Percentiles rank a stretch among this genome's conserved stretches.
Evolutionary conservation across 306 rosid genomes (phyloP).

Genomic region (Vigna angularis): DNA sequence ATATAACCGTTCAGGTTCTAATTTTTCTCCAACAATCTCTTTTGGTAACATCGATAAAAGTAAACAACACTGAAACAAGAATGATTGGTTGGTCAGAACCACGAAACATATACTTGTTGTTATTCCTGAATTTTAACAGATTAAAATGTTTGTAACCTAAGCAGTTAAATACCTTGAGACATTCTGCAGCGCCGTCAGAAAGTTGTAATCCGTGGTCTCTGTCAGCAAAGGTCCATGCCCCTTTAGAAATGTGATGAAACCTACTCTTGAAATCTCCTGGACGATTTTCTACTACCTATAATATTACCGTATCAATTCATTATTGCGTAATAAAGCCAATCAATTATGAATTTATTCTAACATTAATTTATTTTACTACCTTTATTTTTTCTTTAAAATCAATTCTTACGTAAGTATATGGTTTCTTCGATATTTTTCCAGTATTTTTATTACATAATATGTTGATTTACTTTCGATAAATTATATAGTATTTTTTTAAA

Average conservation of each 20-base stretch:
- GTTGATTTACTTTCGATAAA: no score
- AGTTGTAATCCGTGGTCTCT: constrained; percentile 77
- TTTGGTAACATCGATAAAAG: no score
- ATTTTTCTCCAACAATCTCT: no score
- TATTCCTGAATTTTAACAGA: background rate
- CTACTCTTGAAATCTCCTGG: constrained; percentile 58
- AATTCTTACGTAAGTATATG: no score
- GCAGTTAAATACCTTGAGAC: constrained; percentile 48
- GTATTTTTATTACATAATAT: no score
- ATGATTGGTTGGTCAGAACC: background rate
- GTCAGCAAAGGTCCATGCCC: constrained; percentile 75
- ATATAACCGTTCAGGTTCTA: no score
- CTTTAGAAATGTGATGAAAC: constrained; percentile 70
- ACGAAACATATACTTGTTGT: background rate
- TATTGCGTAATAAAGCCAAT: no score
- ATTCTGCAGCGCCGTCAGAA: constrained; percentile 74
- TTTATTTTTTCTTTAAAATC: no score
- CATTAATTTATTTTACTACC: no score
- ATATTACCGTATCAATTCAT: background rate
- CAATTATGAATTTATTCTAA: no score
- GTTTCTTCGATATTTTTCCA: no score
- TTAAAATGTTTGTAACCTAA: background rate
- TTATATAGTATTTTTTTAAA: no score
- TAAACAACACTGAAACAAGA: constrained; percentile 54
- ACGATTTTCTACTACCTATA: constrained; percentile 55